phyloP scores from a whole-genome alignment of 257 asterid genomes.

The Solanum rostratum region DNA sequence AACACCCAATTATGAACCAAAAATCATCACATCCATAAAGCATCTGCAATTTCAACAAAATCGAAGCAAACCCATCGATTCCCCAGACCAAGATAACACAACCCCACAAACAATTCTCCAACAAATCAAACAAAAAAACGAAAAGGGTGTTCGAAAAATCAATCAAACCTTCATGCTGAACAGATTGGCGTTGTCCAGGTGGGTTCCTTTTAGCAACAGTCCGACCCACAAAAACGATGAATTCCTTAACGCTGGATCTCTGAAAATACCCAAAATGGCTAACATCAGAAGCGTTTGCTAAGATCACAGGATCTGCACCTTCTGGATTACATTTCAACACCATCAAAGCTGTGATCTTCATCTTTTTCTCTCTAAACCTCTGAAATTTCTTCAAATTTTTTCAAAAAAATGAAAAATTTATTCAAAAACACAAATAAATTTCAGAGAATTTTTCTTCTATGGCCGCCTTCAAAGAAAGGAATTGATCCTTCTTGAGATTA shows the following conservation, averaged over 20 bases:
- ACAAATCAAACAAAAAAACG: neutral
- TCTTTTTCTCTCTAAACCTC: slow-evolving; percentile 13
- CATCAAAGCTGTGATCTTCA: slow-evolving; percentile 93
- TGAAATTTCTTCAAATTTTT: neutral
- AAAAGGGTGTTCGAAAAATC: neutral
- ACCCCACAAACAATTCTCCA: neutral
- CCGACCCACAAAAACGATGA: slow-evolving; percentile 68
- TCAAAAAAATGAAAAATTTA: neutral
- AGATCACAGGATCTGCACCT: slow-evolving; percentile 68
- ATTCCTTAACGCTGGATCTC: slow-evolving; percentile 60
- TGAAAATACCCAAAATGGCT: slow-evolving; percentile 81
- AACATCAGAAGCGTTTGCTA: slow-evolving; percentile 61
- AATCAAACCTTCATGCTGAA: slow-evolving; percentile 65
- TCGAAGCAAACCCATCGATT: neutral
- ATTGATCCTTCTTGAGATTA: neutral
- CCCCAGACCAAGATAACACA: neutral
- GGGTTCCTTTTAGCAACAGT: slow-evolving; percentile 77
- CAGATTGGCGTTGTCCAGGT: slow-evolving; percentile 78
- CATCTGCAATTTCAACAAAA: neutral
- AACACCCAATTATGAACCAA: neutral
- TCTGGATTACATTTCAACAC: slow-evolving; percentile 52
- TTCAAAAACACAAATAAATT: neutral
- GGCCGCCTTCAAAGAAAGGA: neutral
- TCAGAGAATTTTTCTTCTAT: neutral
- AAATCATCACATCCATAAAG: neutral